Base-by-base conservation (phyloP, 2,329 filamentous ascomycete species). In the Calonectria hongkongensis region DNA sequence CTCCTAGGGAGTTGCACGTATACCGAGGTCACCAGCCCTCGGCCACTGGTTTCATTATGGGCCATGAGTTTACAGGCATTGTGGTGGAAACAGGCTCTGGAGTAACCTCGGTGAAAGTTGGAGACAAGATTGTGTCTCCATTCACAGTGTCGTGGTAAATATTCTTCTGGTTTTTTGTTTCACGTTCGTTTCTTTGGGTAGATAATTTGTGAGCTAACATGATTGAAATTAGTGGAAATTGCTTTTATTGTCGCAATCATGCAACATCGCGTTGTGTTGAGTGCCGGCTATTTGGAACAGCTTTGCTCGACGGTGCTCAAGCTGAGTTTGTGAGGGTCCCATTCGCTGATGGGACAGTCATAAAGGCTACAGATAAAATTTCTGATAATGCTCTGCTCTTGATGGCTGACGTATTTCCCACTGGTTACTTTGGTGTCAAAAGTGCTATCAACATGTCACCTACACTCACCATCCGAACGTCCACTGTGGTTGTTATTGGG, bases 361-460 rank as follows among this genome's bases (percentile, higher is more conserved):
- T 95, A 80, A 93, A 92, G 79, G 93, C 95, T 0, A 83, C 90
- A 2, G 90, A 89, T 10, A 79, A 76, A n/a, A 93, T 97, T 71
- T 90, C 93, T 25, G 93, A 96, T 77, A 90, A 94, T 75, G 92
- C 92, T 41, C 88, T 97, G 60, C 92, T 97, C 8, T 89, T 98
- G 30, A 98, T 98, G 95, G 95, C 94, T n/a, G 95, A 98, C 81
- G 97, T 98, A 79, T 98, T 97, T 84, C 95, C 95, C 1, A 95
- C 93, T 0, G 94, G 96, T 9, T 98, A 92, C 85, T 98, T 96
- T 78, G 95, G 94, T 8, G 94, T 94, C 5, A 89, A 89, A 70
- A 97, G 95, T 80, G 96, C 92, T 7, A 93, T 98, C 82, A 90
- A 90, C 71, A 85, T 92, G 80, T 87, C 93, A 45, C 77, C 79